Base-by-base conservation (phyloP, 176 grass and related monocot genomes). In the Puccinellia tenuiflora region DNA sequence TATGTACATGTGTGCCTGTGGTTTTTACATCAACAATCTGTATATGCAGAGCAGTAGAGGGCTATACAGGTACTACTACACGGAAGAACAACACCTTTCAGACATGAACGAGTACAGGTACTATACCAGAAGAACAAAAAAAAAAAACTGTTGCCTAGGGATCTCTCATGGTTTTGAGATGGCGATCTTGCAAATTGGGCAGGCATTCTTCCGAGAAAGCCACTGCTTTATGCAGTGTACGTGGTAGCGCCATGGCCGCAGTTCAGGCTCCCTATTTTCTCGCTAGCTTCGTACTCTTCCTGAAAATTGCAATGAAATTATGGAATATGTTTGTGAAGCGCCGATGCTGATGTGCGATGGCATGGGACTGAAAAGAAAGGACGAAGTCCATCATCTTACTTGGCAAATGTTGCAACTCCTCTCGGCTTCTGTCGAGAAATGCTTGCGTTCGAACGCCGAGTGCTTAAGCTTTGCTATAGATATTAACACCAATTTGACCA, bases 221-320 rank as follows among this genome's bases (percentile, higher is more conserved):
- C 92, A 98, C 43, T 95, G 95, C 43, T 95, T 98, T 62, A 98
- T 95, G 88, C 95, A 98, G 17, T 90, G 86, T 77, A 93, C 82
- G 39, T 98, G 95, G 54, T 91, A 98, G n/a, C n/a, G 82, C 76
- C 81, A 86, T 98, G 95, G 2, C 92, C 90, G 39, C 95, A 98
- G 52, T 67, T 86, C 31, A 98, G 81, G 50, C 50, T 98, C 82
- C 95, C 95, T 31, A 87, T 78, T 39, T 94, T 90, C 8, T 91
- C 92, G 3, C 81, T 88, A 15, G 45, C 66, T 83, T 93, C 86
- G 38, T 93, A 95, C 35, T 98, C 92, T 86, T 98, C 95, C 95
- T 98, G 86, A 51, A 53, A 26, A 42, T 62, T 40, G 80, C 46
- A 70, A 76, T 42, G 55, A 5, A 34, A 35, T 30, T n/a, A n/a